Evolutionary conservation across 805 yeast genomes (phyloP).

Genomic region (Trichomonascus vanleenenianus): DNA sequence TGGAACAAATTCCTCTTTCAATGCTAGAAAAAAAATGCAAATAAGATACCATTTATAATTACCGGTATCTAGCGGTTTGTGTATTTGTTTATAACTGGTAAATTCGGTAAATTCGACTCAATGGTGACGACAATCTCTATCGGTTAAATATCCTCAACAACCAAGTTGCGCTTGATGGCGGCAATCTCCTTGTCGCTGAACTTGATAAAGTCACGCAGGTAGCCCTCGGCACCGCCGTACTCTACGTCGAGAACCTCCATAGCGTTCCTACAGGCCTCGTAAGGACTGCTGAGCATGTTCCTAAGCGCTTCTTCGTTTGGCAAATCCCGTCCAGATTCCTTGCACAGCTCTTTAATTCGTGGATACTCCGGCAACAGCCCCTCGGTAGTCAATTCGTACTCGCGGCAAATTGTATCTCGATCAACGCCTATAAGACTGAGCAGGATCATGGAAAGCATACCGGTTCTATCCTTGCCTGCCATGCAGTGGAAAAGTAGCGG

Average conservation of each 20-base stretch:
- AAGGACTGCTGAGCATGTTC: slow-evolving; percentile 54
- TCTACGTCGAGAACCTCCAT: slow-evolving; percentile 42
- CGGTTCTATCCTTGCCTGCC: slow-evolving; percentile 85
- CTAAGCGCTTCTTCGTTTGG: slow-evolving; percentile 41
- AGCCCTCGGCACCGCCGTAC: slow-evolving; percentile 48
- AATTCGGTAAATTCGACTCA: too few species aligned
- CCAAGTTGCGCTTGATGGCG: slow-evolving; percentile 29
- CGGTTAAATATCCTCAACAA: slow-evolving; percentile 4
- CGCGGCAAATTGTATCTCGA: slow-evolving; percentile 55
- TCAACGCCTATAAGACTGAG: slow-evolving; percentile 60
- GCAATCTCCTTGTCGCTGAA: slow-evolving; percentile 39
- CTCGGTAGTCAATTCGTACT: slow-evolving; percentile 64
- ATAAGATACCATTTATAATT: too few species aligned
- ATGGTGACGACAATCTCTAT: too few species aligned
- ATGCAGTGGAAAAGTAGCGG: slow-evolving; percentile 67
- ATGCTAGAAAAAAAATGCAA: too few species aligned
- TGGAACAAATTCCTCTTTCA: too few species aligned
- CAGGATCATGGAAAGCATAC: slow-evolving; percentile 60
- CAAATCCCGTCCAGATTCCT: slow-evolving; percentile 10
- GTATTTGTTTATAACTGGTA: too few species aligned
- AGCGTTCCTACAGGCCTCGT: slow-evolving; percentile 63
- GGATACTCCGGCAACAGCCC: slow-evolving; percentile 34
- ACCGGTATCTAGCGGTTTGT: too few species aligned
- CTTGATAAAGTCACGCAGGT: slow-evolving; percentile 37
- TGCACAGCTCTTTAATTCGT: slow-evolving; percentile 3